Percentiles rank a stretch among this genome's conserved stretches.
Evolutionary conservation across 257 asterid species (phyloP).

Genomic region (Jacaranda mimosifolia): DNA sequence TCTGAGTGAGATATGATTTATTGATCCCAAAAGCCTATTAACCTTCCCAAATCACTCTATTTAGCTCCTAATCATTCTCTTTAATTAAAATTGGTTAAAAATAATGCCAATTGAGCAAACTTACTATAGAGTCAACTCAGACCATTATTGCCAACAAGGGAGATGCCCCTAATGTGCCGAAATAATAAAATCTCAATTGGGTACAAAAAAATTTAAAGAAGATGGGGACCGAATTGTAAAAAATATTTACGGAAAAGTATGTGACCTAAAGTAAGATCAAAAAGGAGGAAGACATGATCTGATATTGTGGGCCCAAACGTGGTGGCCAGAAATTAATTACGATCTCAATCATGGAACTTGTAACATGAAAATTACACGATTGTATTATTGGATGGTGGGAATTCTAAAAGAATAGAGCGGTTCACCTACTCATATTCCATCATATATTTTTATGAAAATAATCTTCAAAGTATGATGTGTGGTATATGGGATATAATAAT

Average conservation of each 20-base stretch:
- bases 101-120: neutral
- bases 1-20: too few relatives aligned
- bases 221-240: neutral
- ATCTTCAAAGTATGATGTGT: too few relatives aligned
- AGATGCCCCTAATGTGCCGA: neutral
- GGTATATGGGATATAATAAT: too few relatives aligned
- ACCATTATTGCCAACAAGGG: neutral
- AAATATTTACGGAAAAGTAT: neutral
- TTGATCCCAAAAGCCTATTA: too few relatives aligned
- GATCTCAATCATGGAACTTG: neutral
- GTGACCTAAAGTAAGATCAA: neutral
- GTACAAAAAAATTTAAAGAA: neutral
- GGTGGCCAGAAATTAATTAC: constrained; percentile 3
- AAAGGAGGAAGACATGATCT: constrained; percentile 15
- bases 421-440: constrained; percentile 34
- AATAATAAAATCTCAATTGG: neutral
- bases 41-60: neutral
- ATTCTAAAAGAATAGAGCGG: neutral
- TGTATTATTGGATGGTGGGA: constrained; percentile 12
- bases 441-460: neutral
- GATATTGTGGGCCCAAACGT: constrained; percentile 32
- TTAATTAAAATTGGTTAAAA: neutral
- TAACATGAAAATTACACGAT: constrained; percentile 11
- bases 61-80: neutral
- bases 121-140: neutral